Base-by-base conservation (phyloP, 2,329 filamentous ascomycete genomes). In the Colletotrichum sp. region DNA sequence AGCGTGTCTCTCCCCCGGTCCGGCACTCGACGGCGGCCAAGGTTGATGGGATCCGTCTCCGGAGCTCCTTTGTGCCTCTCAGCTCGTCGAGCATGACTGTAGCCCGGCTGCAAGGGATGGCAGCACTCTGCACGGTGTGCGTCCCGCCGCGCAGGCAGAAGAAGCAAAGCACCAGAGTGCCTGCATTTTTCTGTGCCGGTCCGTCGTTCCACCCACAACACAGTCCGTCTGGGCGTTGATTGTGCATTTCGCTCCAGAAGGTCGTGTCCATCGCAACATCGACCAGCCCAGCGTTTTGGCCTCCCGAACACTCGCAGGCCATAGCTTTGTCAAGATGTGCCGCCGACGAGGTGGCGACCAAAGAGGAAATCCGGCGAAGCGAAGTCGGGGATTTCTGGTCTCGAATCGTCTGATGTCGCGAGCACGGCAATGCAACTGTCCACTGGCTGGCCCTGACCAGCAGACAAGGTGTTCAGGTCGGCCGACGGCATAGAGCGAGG, bases 1-100 rank as follows among this genome's bases (percentile, higher is more conserved):
- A 62, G n/a, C 63, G 26, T 44, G 39, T 55, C 44, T 69, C 44
- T 71, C 6, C 57, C 18, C 64, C 34, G 57, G 39, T 69, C 69
- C 69, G 55, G 36, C 64, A 57, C 9, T 71, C 18, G 52, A 63
- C 55, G 39, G 63, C 39, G 30, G 57, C 57, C 21, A 44, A 69
- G 16, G 32, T 26, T 10, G 69, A 30, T 34, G 32, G 39, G 55
- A 63, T 44, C 63, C 63, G 55, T 21, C 69, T 64, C 44, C 64
- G 70, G 70, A 74, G 36, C 30, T 69, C 64, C 69, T 73, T 73
- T 69, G 70, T 65, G 39, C n/a, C 30, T 30, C 15, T 10, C 30
- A 39, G 15, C 36, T 34, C n/a, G 28, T 36, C 34, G 57, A 59
- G 36, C 44, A 26, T 44, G 44, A 59, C 21, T 34, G n/a, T 32